These are phyloP conservation scores for Macrophomina phaseolina DNA, from an alignment of 2,329 filamentous ascomycete genomes.

Conservation along the genomic window DNA sequence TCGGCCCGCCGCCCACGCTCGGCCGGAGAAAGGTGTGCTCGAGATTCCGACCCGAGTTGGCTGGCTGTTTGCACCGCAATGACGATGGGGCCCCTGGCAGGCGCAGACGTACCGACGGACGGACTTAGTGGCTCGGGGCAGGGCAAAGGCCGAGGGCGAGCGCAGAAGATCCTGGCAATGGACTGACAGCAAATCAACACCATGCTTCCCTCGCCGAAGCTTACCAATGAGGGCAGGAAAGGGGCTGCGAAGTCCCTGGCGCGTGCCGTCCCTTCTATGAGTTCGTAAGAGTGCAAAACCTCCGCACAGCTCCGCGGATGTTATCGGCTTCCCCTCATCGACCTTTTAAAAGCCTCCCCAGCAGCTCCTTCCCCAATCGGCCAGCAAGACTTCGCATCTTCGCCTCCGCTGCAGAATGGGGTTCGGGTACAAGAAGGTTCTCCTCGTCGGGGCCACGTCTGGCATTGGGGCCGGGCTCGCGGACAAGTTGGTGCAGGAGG, in stretches of 20 bases:
- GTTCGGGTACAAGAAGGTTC: constrained; percentile 58
- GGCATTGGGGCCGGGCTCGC: constrained; percentile 60
- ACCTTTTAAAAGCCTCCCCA: background rate
- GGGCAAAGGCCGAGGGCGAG: background rate
- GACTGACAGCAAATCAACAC: background rate
- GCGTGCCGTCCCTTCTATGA: constrained; percentile 11
- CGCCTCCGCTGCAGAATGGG: constrained; percentile 41
- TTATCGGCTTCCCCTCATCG: background rate
- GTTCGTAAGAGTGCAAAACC: background rate
- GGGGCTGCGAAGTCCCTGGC: background rate
- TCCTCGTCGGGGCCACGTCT: constrained; percentile 60
- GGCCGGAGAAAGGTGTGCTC: background rate
- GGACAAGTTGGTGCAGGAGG: constrained; percentile 54
- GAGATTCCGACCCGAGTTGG: background rate
- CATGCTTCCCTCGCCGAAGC: background rate
- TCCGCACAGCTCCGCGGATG: background rate
- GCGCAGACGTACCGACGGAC: background rate
- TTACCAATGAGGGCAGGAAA: constrained; percentile 6
- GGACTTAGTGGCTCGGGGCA: background rate
- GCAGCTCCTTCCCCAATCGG: no score
- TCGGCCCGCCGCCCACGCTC: no score
- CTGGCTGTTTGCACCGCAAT: no score
- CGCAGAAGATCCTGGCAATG: background rate
- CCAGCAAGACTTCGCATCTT: no score
- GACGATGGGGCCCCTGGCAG: no score